Conservation (phyloP, 225 moss, liverwort and hornwort genomes). For the Bryoerythrophyllum caledonicum region DNA sequence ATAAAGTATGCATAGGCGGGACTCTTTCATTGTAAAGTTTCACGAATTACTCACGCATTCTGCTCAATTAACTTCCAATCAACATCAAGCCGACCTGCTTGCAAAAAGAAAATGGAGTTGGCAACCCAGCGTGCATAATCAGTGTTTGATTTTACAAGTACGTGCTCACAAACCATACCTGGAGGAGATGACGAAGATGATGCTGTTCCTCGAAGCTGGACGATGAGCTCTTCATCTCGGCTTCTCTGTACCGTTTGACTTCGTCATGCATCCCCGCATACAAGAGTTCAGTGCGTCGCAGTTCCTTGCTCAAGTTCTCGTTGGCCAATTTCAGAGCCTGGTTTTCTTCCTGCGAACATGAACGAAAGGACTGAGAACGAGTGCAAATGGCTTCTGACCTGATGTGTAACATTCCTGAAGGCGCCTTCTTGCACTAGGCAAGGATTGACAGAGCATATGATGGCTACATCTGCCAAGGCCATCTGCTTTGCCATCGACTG, state of each 20-base stretch:
- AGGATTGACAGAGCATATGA: not conserved
- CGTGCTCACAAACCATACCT: slow-evolving; percentile 42
- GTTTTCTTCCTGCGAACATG: slow-evolving; percentile 77
- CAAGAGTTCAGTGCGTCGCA: slow-evolving; percentile 77
- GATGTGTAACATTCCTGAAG: not conserved
- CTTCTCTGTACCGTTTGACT: slow-evolving; percentile 49
- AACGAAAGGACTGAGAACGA: slow-evolving; percentile 2
- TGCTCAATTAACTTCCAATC: not conserved
- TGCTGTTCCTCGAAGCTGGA: slow-evolving; percentile 76
- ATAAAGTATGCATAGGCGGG: not conserved
- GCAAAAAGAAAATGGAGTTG: not conserved
- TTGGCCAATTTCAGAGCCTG: slow-evolving; percentile 60
- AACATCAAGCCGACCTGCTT: not conserved
- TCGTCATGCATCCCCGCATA: slow-evolving; percentile 84
- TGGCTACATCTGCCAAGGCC: not conserved
- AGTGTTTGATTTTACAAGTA: not conserved
- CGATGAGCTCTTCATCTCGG: slow-evolving; percentile 53
- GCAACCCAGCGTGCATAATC: not conserved
- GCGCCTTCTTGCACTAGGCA: not conserved
- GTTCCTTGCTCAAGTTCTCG: slow-evolving; percentile 71
- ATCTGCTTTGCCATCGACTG: not conserved
- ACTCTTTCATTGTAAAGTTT: not conserved
- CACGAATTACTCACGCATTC: slow-evolving; percentile 12
- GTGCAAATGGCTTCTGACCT: slow-evolving; percentile 4
- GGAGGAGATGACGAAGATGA: slow-evolving; percentile 63